Evolutionary conservation across 371 early-diverging fungal species (phyloP).

Genomic region (Syncephalastrum monosporum): DNA sequence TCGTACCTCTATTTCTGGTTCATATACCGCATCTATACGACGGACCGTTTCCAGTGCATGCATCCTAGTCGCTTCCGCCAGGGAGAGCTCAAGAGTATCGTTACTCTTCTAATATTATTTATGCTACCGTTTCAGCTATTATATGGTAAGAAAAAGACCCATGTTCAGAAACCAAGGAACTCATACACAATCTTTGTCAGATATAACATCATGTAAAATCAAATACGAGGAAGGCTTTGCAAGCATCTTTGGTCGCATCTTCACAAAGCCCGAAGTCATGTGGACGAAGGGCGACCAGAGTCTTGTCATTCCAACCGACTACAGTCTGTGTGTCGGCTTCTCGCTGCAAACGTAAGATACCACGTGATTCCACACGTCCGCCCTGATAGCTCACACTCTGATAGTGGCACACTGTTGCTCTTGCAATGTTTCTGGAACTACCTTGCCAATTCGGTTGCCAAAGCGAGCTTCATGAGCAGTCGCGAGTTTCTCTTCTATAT

Average conservation of each 20-base stretch:
- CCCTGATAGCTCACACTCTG: not conserved
- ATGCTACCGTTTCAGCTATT: constrained; percentile 46
- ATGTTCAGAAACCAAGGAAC: not conserved
- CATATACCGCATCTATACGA: constrained; percentile 36
- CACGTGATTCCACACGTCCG: not conserved
- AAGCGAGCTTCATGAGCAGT: constrained; percentile 49
- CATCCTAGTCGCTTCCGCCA: constrained; percentile 29
- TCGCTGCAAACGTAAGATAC: constrained; percentile 45
- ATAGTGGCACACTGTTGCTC: constrained; percentile 44
- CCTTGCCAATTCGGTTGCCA: constrained; percentile 46
- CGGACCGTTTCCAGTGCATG: constrained; percentile 38
- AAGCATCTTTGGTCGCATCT: constrained; percentile 25
- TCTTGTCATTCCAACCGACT: constrained; percentile 39
- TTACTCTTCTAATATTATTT: constrained; percentile 40
- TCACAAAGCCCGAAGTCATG: constrained; percentile 37
- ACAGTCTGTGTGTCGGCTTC: constrained; percentile 32
- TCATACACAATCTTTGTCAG: constrained; percentile 11
- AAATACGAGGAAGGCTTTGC: constrained; percentile 52
- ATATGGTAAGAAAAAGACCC: constrained; percentile 30
- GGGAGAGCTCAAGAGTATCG: constrained; percentile 50
- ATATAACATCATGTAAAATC: constrained; percentile 39
- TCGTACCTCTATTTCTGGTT: constrained; percentile 37
- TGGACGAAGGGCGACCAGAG: constrained; percentile 40
- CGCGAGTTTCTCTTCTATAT: constrained; percentile 50
- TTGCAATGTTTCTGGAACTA: constrained; percentile 60